A percentile compares a stretch with the other conserved stretches of the same genome.
Conservation (phyloP, 176 grass and related monocot genomes). For the Panicum miliaceum region DNA sequence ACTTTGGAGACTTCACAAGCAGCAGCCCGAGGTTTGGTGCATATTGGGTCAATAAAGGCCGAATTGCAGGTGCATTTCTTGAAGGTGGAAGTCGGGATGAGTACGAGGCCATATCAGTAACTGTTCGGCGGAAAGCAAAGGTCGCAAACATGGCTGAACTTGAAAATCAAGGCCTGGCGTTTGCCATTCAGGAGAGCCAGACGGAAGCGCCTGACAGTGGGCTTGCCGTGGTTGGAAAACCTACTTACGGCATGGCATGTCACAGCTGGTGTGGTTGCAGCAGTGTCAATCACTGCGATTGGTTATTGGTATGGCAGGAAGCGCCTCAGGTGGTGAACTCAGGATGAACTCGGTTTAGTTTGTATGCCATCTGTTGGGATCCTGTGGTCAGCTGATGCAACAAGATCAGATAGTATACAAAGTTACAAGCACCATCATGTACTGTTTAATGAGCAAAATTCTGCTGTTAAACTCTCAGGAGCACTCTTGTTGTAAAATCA, state of each 20-base stretch:
- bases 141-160: slow-evolving; percentile 63
- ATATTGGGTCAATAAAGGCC: slow-evolving; percentile 73
- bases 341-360: not conserved
- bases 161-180: slow-evolving; percentile 62
- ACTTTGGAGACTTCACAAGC: slow-evolving; percentile 70
- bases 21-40: slow-evolving; percentile 68
- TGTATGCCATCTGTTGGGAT: not conserved
- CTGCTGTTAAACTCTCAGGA: slow-evolving; percentile 7
- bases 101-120: slow-evolving; percentile 62
- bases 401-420: not conserved
- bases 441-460: not conserved
- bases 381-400: not conserved
- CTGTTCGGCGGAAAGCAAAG: slow-evolving; percentile 51
- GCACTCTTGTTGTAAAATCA: not conserved
- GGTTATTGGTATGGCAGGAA: slow-evolving; percentile 85
- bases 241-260: slow-evolving; percentile 62
- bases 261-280: slow-evolving; percentile 58
- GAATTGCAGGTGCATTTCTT: slow-evolving; percentile 75
- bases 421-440: slow-evolving; percentile 21
- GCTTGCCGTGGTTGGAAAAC: slow-evolving; percentile 47
- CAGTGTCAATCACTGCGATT: slow-evolving; percentile 60
- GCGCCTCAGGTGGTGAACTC: slow-evolving; percentile 59
- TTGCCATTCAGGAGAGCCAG: slow-evolving; percentile 73
- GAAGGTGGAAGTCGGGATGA: slow-evolving; percentile 84
- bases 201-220: slow-evolving; percentile 47